Evolutionary conservation across 495 filamentous ascomycete species (phyloP).

Genomic region (Wilcoxina mikolae): DNA sequence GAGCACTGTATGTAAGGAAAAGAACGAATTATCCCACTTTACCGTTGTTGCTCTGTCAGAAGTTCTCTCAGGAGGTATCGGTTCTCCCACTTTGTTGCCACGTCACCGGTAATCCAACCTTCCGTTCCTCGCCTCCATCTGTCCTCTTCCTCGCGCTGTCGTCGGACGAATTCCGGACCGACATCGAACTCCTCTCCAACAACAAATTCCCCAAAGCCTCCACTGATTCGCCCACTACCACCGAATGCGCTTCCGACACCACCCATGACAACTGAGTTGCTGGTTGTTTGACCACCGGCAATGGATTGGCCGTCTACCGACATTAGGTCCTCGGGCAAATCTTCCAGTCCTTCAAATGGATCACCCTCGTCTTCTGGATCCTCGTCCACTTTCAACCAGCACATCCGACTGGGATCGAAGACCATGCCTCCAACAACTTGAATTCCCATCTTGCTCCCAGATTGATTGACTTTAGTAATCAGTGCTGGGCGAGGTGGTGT

Average conservation of each 20-base stretch:
- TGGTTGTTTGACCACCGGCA: conserved; percentile 12
- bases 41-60: conserved; percentile 8
- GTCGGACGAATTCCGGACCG: conserved; percentile 78
- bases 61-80: conserved; percentile 24
- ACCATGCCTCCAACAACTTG: conserved; percentile 93
- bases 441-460: conserved; percentile 47
- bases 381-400: conserved; percentile 34
- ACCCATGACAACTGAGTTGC: conserved; percentile 8
- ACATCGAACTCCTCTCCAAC: conserved; percentile 96
- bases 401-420: conserved; percentile 77
- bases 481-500: conserved; percentile 72
- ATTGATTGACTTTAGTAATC: conserved; percentile 67
- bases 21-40: too few species aligned
- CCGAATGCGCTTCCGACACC: conserved; percentile 16
- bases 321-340: conserved; percentile 23
- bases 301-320: conserved; percentile 27
- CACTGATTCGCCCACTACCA: conserved; percentile 18
- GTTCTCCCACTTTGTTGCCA: conserved; percentile 18
- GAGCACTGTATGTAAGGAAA: too few species aligned
- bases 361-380: conserved; percentile 32
- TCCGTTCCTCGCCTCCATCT: conserved; percentile 74
- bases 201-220: conserved; percentile 31
- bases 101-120: conserved; percentile 45
- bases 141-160: conserved; percentile 81
- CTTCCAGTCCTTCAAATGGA: conserved; percentile 28